phyloP scores from a whole-genome alignment of 371 early-diverging fungal species.

The Apophysomyces ossiformis region DNA sequence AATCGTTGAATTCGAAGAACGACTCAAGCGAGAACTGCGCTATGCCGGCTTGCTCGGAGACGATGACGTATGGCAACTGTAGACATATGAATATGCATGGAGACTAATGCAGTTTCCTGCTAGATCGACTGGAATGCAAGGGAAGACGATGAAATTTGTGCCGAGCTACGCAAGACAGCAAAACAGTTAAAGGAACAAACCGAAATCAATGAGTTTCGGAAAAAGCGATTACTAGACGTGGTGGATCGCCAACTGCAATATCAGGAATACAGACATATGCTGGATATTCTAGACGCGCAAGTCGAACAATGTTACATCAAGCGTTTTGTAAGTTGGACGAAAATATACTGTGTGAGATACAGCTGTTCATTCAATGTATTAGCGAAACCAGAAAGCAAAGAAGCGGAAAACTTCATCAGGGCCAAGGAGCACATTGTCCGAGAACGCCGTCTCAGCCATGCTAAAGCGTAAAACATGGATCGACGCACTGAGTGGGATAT shows the following conservation, averaged over 20 bases:
- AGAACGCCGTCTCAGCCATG: slow-evolving; percentile 58
- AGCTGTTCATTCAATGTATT: background rate
- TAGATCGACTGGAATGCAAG: slow-evolving; percentile 73
- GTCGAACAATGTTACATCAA: slow-evolving; percentile 86
- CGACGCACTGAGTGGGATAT: slow-evolving; percentile 42
- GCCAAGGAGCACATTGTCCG: slow-evolving; percentile 56
- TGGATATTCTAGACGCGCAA: slow-evolving; percentile 87
- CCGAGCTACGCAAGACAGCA: slow-evolving; percentile 69
- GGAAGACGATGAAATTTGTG: slow-evolving; percentile 88
- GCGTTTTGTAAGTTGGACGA: slow-evolving; percentile 69
- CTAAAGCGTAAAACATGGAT: slow-evolving; percentile 59
- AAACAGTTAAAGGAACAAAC: slow-evolving; percentile 77
- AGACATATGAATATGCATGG: background rate
- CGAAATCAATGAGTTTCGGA: slow-evolving; percentile 67
- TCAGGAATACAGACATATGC: slow-evolving; percentile 86
- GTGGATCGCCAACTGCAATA: slow-evolving; percentile 81
- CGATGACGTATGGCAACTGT: slow-evolving; percentile 62
- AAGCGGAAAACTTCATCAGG: slow-evolving; percentile 68
- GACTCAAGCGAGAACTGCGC: slow-evolving; percentile 80
- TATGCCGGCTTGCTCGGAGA: slow-evolving; percentile 83
- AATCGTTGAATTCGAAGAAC: slow-evolving; percentile 71
- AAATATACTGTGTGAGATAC: no score
- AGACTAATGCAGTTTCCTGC: background rate
- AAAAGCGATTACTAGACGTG: slow-evolving; percentile 66
- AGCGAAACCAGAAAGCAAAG: slow-evolving; percentile 76